These are phyloP conservation scores for Mycena vitilis DNA, from an alignment of 768 basidiomycete genomes.

Conservation along the genomic window DNA sequence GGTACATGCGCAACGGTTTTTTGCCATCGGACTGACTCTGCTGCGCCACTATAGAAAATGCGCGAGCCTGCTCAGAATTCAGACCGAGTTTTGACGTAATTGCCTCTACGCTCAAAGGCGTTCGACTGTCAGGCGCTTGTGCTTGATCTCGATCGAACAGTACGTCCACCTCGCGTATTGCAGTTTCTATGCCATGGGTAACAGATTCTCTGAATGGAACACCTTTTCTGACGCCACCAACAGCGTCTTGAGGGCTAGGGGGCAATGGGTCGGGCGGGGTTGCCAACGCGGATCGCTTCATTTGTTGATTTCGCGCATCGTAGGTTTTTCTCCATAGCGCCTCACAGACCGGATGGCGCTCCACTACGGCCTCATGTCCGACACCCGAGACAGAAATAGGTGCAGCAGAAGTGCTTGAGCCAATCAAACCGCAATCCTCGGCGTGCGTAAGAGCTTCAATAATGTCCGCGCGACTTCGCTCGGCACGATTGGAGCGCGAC, in stretches of 20 bases:
- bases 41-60: not conserved
- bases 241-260: too few species aligned
- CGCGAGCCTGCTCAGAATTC: not conserved
- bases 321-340: not conserved
- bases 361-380: not conserved
- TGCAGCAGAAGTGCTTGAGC: not conserved
- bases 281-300: not conserved
- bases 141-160: not conserved
- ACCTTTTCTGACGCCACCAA: not conserved
- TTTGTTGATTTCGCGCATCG: not conserved
- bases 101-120: not conserved
- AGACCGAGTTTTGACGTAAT: too few species aligned
- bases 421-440: not conserved
- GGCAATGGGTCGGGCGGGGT: too few species aligned
- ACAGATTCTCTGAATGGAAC: too few species aligned
- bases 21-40: slow-evolving; percentile 5
- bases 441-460: not conserved
- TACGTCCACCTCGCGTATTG: too few species aligned
- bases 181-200: too few species aligned
- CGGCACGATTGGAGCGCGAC: not conserved
- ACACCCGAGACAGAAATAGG: not conserved
- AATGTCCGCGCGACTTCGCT: not conserved
- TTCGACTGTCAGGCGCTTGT: not conserved
- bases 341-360: not conserved
- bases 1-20: slow-evolving; percentile 40